phyloP scores from a whole-genome alignment of 805 yeast genomes.

The Spathaspora girioi region DNA sequence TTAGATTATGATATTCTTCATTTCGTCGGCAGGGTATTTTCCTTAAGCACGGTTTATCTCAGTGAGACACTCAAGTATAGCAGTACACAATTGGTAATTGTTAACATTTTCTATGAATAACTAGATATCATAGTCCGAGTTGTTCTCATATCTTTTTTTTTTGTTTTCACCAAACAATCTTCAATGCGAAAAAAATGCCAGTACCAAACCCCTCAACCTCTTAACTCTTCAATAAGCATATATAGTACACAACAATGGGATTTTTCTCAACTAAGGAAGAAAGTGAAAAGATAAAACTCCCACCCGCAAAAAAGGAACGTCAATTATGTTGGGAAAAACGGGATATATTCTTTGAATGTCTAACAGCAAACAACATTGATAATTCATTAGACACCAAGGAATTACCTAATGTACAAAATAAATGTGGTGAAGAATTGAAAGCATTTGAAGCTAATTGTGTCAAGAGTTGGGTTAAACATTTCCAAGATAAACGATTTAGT shows the following conservation, averaged over 20 bases:
- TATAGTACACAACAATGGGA: slow-evolving; percentile 39
- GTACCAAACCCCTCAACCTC: background rate
- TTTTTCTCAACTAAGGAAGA: slow-evolving; percentile 40
- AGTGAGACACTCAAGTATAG: too few relatives aligned
- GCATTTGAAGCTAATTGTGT: slow-evolving; percentile 75
- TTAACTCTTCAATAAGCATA: background rate
- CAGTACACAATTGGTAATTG: too few relatives aligned
- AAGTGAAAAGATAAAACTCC: slow-evolving; percentile 25
- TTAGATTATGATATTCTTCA: too few relatives aligned
- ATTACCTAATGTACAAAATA: slow-evolving; percentile 42
- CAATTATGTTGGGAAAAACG: slow-evolving; percentile 87
- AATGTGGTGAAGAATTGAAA: slow-evolving; percentile 56
- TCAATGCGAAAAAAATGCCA: background rate
- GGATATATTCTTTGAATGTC: slow-evolving; percentile 72
- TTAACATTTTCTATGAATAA: too few relatives aligned
- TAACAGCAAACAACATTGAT: slow-evolving; percentile 61
- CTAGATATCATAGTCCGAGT: too few relatives aligned
- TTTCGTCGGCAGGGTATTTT: too few relatives aligned
- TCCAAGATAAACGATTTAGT: slow-evolving; percentile 83
- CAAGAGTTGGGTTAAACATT: slow-evolving; percentile 82
- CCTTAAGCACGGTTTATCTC: too few relatives aligned
- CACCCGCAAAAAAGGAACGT: slow-evolving; percentile 66
- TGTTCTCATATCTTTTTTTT: too few relatives aligned
- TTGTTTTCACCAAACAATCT: too few relatives aligned
- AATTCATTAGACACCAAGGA: slow-evolving; percentile 62